A percentile compares a stretch with the other conserved stretches of the same genome.
These are phyloP conservation scores for Xanthoconium separans DNA, from an alignment of 1,284 basidiomycete species.

Conservation along the genomic window DNA sequence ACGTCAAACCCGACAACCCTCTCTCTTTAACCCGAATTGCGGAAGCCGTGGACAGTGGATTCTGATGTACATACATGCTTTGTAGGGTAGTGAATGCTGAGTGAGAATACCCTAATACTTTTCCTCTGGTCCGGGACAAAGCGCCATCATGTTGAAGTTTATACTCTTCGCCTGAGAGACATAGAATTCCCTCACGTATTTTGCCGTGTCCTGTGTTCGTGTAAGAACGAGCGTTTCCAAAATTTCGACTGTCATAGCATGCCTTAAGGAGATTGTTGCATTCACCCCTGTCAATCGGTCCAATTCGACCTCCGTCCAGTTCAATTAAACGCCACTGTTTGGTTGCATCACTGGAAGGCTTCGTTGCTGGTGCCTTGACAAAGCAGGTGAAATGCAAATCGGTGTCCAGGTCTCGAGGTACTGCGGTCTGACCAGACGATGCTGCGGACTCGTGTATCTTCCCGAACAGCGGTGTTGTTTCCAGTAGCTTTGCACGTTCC, in stretches of 20 bases:
- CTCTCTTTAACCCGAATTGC: neutral
- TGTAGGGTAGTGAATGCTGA: slow-evolving; percentile 10
- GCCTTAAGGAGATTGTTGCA: slow-evolving; percentile 63
- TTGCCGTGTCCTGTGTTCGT: slow-evolving; percentile 59
- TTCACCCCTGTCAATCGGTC: slow-evolving; percentile 77
- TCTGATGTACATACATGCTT: slow-evolving; percentile 6
- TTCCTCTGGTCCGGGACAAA: slow-evolving; percentile 32
- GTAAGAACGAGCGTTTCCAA: neutral
- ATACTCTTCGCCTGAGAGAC: slow-evolving; percentile 55
- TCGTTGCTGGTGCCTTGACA: slow-evolving; percentile 57
- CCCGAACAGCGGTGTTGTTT: slow-evolving; percentile 73
- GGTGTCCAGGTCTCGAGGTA: slow-evolving; percentile 54
- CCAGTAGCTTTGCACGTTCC: slow-evolving; percentile 73
- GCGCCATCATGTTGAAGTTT: slow-evolving; percentile 55
- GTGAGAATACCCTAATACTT: slow-evolving; percentile 6
- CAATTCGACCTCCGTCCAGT: slow-evolving; percentile 74
- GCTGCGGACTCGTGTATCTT: slow-evolving; percentile 74
- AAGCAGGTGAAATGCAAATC: slow-evolving; percentile 87
- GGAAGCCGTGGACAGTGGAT: neutral
- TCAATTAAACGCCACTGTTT: slow-evolving; percentile 60
- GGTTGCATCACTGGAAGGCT: slow-evolving; percentile 20
- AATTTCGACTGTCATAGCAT: slow-evolving; percentile 3
- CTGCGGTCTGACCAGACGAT: slow-evolving; percentile 64
- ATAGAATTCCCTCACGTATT: slow-evolving; percentile 65
- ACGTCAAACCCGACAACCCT: neutral